These are phyloP conservation scores for Diaporthe sp. DNA, from an alignment of 2,329 filamentous ascomycete genomes.

Conservation along the genomic window DNA sequence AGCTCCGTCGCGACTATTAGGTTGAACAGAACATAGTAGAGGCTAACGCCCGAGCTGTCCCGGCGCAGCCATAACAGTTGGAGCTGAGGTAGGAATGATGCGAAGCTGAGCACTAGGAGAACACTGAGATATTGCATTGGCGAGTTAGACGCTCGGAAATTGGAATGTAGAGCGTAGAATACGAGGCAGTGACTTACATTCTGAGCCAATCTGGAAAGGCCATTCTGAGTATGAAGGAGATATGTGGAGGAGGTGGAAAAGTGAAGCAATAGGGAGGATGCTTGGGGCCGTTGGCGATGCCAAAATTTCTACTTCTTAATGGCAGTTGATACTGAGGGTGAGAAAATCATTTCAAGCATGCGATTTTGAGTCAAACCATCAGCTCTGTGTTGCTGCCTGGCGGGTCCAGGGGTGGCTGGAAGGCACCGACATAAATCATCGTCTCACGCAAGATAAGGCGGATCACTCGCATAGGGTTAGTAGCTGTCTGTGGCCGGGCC, in stretches of 20 bases:
- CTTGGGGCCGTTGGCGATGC: no score
- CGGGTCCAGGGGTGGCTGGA: background rate
- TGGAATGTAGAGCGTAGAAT: background rate
- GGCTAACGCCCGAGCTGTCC: background rate
- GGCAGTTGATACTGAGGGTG: background rate
- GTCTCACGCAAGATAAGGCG: background rate
- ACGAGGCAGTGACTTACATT: background rate
- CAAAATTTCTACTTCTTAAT: no score
- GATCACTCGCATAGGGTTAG: background rate
- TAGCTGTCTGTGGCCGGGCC: background rate
- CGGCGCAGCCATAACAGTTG: background rate
- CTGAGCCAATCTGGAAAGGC: background rate
- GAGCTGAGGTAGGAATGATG: background rate
- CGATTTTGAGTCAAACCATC: background rate
- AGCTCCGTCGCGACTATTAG: background rate
- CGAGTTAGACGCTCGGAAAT: background rate
- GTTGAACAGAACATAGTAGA: background rate
- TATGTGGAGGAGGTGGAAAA: background rate
- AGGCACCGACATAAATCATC: background rate
- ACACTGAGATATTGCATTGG: background rate
- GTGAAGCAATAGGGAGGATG: background rate
- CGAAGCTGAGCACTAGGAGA: background rate
- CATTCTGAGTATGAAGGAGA: background rate
- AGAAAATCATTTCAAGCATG: background rate
- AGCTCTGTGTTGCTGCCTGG: background rate